phyloP scores from a whole-genome alignment of 768 basidiomycete species.

The Exidia glandulosa region DNA sequence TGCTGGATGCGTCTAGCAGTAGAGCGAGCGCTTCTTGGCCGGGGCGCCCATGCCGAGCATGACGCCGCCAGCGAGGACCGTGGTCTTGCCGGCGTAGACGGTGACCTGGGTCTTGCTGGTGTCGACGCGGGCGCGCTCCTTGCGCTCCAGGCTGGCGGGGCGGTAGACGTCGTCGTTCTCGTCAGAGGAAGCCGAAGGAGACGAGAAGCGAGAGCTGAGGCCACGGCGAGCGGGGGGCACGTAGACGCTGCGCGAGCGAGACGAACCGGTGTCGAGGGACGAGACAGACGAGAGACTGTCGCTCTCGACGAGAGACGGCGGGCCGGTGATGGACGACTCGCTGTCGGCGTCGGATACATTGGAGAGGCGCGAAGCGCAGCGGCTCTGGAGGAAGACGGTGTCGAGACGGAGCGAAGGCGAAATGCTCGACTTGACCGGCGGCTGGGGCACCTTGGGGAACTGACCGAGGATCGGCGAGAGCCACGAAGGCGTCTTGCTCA shows the following conservation, averaged over 20 bases:
- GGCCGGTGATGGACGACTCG: not conserved
- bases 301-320: conserved; percentile 20
- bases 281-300: conserved; percentile 52
- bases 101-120: conserved; percentile 67
- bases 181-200: conserved; percentile 21
- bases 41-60: conserved; percentile 53
- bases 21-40: conserved; percentile 1
- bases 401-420: not conserved
- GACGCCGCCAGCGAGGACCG: conserved; percentile 76
- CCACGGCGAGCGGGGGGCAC: conserved; percentile 39
- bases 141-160: conserved; percentile 19
- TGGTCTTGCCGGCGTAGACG: conserved; percentile 80
- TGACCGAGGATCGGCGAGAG: conserved; percentile 49
- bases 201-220: conserved; percentile 31
- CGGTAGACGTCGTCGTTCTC: conserved; percentile 24
- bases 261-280: conserved; percentile 38
- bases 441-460: conserved; percentile 35
- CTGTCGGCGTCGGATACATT: not conserved
- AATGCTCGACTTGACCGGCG: conserved; percentile 3
- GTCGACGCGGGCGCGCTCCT: conserved; percentile 64
- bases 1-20: not conserved
- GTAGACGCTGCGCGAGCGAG: conserved; percentile 60
- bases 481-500: conserved; percentile 60
- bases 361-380: not conserved
- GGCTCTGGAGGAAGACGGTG: not conserved